Evolutionary conservation across 352 stramenopile genomes (phyloP).

Genomic region (Hyaloperonospora brassicae): DNA sequence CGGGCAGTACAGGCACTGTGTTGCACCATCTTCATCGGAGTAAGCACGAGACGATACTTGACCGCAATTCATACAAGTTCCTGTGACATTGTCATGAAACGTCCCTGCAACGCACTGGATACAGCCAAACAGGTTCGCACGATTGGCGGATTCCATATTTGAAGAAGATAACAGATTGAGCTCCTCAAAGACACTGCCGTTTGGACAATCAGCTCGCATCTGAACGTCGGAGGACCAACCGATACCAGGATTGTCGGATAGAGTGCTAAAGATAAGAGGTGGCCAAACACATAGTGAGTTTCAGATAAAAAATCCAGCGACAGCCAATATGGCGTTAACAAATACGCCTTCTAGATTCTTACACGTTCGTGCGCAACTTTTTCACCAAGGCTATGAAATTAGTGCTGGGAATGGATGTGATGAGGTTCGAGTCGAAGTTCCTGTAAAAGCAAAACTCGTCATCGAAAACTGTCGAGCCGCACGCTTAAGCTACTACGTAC

Average conservation of each 20-base stretch:
- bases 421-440: slow-evolving; percentile 52
- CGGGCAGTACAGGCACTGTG: slow-evolving; percentile 46
- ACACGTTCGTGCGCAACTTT: slow-evolving; percentile 42
- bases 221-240: slow-evolving; percentile 27
- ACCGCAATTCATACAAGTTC: slow-evolving; percentile 33
- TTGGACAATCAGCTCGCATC: slow-evolving; percentile 37
- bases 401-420: slow-evolving; percentile 48
- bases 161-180: slow-evolving; percentile 20
- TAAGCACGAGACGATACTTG: slow-evolving; percentile 45
- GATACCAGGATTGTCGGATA: slow-evolving; percentile 48
- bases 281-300: background rate
- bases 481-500: slow-evolving; percentile 2
- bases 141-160: slow-evolving; percentile 3
- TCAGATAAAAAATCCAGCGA: background rate
- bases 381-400: slow-evolving; percentile 41
- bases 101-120: slow-evolving; percentile 54
- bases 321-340: background rate
- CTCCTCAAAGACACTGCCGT: slow-evolving; percentile 45
- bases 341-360: slow-evolving; percentile 4
- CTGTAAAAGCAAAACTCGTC: slow-evolving; percentile 11
- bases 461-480: background rate
- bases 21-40: slow-evolving; percentile 44
- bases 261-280: slow-evolving; percentile 21
- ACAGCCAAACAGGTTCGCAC: slow-evolving; percentile 37
- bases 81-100: slow-evolving; percentile 44